Evolutionary conservation across 2,329 filamentous ascomycete species (phyloP).

Genomic region (Nigrograna mackinnonii): DNA sequence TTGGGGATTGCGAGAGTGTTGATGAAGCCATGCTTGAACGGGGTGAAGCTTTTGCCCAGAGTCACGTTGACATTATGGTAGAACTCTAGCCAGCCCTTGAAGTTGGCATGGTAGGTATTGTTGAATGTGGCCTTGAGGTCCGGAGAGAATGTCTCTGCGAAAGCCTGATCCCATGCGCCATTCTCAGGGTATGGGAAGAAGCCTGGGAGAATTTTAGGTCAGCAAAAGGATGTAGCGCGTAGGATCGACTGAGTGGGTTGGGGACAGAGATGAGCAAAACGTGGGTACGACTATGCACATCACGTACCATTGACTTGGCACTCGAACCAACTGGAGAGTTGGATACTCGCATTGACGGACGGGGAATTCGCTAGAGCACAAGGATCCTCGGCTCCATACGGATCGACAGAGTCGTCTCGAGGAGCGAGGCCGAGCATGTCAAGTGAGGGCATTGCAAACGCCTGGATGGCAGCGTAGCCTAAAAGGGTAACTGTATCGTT

Average conservation of each 20-base stretch:
- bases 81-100: slow-evolving; percentile 24
- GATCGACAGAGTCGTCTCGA: background rate
- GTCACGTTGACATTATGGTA: slow-evolving; percentile 32
- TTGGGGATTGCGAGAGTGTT: slow-evolving; percentile 31
- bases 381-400: slow-evolving; percentile 12
- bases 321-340: slow-evolving; percentile 33
- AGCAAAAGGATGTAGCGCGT: too few species aligned
- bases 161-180: slow-evolving; percentile 27
- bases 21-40: slow-evolving; percentile 33
- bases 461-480: slow-evolving; percentile 4
- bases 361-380: slow-evolving; percentile 24
- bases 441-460: slow-evolving; percentile 5
- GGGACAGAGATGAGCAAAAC: too few species aligned
- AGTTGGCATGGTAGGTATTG: slow-evolving; percentile 34
- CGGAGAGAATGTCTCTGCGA: slow-evolving; percentile 24
- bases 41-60: slow-evolving; percentile 25
- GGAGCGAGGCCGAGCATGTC: slow-evolving; percentile 5
- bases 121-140: slow-evolving; percentile 36
- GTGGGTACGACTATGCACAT: too few species aligned
- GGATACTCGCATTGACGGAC: slow-evolving; percentile 27
- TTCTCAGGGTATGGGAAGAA: slow-evolving; percentile 38
- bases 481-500: slow-evolving; percentile 7
- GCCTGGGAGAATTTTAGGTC: too few species aligned
- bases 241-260: background rate
- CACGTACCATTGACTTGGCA: slow-evolving; percentile 31